Conservation (phyloP, 352 stramenopile genomes). For the Phytophthora sp. region DNA sequence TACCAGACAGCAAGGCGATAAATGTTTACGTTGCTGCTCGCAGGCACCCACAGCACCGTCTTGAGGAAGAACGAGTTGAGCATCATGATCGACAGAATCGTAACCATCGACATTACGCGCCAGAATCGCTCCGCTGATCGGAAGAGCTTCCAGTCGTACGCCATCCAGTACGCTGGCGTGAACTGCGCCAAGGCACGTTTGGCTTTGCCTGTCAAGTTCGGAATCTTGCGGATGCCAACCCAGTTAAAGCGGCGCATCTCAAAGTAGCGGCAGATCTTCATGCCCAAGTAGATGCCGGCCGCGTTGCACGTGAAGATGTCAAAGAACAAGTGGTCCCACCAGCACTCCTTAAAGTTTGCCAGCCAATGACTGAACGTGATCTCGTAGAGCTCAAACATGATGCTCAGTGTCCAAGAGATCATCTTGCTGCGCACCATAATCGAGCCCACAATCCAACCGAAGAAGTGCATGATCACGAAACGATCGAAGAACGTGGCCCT, state of each 20-base stretch:
- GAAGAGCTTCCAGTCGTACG: slow-evolving; percentile 95
- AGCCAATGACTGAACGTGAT: slow-evolving; percentile 92
- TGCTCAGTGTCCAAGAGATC: slow-evolving; percentile 82
- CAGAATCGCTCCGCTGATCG: slow-evolving; percentile 90
- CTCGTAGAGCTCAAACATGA: slow-evolving; percentile 90
- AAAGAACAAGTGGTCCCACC: slow-evolving; percentile 95
- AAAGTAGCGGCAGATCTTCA: slow-evolving; percentile 87
- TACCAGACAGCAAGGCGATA: slow-evolving; percentile 84
- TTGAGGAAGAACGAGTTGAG: slow-evolving; percentile 97
- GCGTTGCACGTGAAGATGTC: slow-evolving; percentile 95
- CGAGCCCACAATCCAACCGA: slow-evolving; percentile 89
- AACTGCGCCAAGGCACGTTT: slow-evolving; percentile 88
- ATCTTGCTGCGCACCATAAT: slow-evolving; percentile 88
- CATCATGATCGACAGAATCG: slow-evolving; percentile 93
- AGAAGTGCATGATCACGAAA: slow-evolving; percentile 92
- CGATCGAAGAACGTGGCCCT: slow-evolving; percentile 84
- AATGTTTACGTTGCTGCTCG: slow-evolving; percentile 83
- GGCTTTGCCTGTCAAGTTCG: slow-evolving; percentile 78
- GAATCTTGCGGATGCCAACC: slow-evolving; percentile 89
- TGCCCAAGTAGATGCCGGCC: slow-evolving; percentile 90
- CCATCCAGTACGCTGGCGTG: slow-evolving; percentile 90
- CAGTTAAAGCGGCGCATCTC: slow-evolving; percentile 92
- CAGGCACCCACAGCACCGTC: slow-evolving; percentile 91
- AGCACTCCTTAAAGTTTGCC: slow-evolving; percentile 96
- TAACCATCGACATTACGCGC: slow-evolving; percentile 90